Conservation (phyloP, 192 early-diverging fungal genomes). For the Coemansia sp. region DNA sequence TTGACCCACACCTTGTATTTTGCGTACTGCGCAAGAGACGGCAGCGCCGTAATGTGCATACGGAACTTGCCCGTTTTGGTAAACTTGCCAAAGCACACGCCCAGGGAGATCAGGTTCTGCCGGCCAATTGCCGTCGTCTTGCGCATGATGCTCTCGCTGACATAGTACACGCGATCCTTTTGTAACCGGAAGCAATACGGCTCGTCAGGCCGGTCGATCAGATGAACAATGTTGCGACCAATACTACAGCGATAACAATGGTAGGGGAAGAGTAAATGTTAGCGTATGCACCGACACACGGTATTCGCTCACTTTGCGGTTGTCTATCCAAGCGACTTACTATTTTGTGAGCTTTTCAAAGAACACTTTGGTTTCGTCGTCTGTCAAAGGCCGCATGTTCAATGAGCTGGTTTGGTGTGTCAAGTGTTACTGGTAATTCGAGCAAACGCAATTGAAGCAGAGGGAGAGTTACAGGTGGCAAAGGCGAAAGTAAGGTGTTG, state of each 20-base stretch:
- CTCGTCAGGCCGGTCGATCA: conserved; percentile 95
- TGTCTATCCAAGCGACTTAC: conserved; percentile 18
- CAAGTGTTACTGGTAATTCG: not conserved
- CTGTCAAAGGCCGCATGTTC: conserved; percentile 93
- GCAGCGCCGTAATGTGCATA: conserved; percentile 91
- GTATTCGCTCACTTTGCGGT: not conserved
- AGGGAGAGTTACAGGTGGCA: not conserved
- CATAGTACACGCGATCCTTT: conserved; percentile 95
- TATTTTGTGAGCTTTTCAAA: conserved; percentile 99
- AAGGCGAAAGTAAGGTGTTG: not conserved
- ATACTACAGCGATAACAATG: conserved; percentile 59
- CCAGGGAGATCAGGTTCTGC: conserved; percentile 86
- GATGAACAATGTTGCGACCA: conserved; percentile 91
- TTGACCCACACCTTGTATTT: conserved; percentile 99
- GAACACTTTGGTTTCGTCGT: conserved; percentile 95
- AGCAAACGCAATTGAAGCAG: not conserved
- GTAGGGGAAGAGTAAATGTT: not conserved
- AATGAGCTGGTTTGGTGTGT: not conserved
- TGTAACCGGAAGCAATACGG: conserved; percentile 97
- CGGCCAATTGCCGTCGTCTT: conserved; percentile 79
- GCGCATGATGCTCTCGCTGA: conserved; percentile 91
- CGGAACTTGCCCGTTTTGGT: conserved; percentile 97
- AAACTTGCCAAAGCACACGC: conserved; percentile 99
- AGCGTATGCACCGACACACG: not conserved
- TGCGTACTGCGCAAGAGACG: conserved; percentile 93